Evolutionary conservation across 352 stramenopile genomes (phyloP), one percentile per base, ranked within the genome.

Genomic region (Globisporangium perplexum): DNA sequence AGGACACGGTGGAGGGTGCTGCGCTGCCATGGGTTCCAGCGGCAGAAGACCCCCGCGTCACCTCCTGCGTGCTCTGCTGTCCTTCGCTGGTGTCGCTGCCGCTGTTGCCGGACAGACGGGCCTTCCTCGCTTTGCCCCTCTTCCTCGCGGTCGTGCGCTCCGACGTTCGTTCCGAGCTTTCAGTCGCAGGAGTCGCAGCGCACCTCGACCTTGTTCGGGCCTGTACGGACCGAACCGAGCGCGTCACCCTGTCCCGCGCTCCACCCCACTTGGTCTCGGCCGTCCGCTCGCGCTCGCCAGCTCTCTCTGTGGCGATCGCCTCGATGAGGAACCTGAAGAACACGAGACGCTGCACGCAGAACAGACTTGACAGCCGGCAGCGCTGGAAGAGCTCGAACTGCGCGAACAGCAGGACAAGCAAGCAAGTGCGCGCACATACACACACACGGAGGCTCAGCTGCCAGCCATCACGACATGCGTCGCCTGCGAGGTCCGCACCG

Each of bases 281-380:
- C 11, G 11, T 14, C 12, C 30, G 42, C 12, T 12, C 26, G 14
- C 15, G 38, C 7, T 22, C n/a, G 11, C 26, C 35, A 1, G 31
- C 8, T 31, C 62, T 53, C 53, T 80, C 68, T 0, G 17, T 47
- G 46, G 62, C 56, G 8, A 83, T 53, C 22, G 68, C 55, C 7
- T 78, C 55, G 12, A 83, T 60, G 4, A 86, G 64, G 36, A 74
- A 78, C 5, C 74, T 73, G 35, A 83, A 84, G 45, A 76, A 85
- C 7, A 86, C 59, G 23, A 89, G 51, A 18, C 78, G 72, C 50
- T 87, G 78, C 6, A 81, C 55, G 24, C 58, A 53, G 30, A 89
- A 33, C 18, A 87, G 50, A 60, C 66, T 86, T 8, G 73, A 67
- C 35, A 86, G 28, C 15, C 65, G 31, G n/a, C 67, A 61, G 35